Evolutionary conservation across 2,329 filamentous ascomycete genomes (phyloP).

Genomic region (Diplocarpon mali): DNA sequence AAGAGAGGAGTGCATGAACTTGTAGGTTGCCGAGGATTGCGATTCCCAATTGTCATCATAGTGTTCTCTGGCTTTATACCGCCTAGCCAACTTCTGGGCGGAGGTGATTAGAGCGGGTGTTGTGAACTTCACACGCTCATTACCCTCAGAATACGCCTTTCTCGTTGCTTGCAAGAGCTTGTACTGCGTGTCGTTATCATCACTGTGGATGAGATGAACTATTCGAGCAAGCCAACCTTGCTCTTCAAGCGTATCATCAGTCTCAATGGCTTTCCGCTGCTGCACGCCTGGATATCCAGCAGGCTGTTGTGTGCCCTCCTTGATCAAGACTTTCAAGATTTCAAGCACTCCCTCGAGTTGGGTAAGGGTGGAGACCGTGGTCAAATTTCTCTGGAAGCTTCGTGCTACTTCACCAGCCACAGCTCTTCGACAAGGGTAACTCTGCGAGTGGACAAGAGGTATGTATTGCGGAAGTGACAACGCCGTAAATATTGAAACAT

Average conservation of each 20-base stretch:
- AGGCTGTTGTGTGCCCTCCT: conserved; percentile 79
- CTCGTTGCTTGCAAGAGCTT: conserved; percentile 80
- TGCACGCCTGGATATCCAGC: conserved; percentile 73
- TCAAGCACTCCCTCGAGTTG: conserved; percentile 84
- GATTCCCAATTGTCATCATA: conserved; percentile 65
- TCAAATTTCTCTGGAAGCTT: conserved; percentile 73
- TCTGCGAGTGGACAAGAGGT: conserved; percentile 79
- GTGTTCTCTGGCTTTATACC: conserved; percentile 85
- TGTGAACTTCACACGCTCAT: conserved; percentile 91
- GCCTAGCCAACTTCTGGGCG: conserved; percentile 77
- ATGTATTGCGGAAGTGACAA: conserved; percentile 86
- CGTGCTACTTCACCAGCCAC: conserved; percentile 83
- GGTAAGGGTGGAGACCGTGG: conserved; percentile 62
- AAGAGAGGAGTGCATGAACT: conserved; percentile 85
- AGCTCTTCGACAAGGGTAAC: conserved; percentile 81
- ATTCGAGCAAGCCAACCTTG: conserved; percentile 94
- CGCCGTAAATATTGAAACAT: conserved; percentile 92
- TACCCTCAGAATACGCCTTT: conserved; percentile 82
- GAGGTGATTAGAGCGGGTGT: conserved; percentile 86
- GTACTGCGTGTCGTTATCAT: conserved; percentile 89
- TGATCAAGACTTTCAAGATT: conserved; percentile 81
- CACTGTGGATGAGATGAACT: conserved; percentile 72
- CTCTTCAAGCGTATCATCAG: conserved; percentile 95
- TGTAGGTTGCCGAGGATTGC: conserved; percentile 74
- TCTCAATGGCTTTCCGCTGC: conserved; percentile 70